Conservation (phyloP, 2,329 filamentous ascomycete species). For the Fusarium longipes region DNA sequence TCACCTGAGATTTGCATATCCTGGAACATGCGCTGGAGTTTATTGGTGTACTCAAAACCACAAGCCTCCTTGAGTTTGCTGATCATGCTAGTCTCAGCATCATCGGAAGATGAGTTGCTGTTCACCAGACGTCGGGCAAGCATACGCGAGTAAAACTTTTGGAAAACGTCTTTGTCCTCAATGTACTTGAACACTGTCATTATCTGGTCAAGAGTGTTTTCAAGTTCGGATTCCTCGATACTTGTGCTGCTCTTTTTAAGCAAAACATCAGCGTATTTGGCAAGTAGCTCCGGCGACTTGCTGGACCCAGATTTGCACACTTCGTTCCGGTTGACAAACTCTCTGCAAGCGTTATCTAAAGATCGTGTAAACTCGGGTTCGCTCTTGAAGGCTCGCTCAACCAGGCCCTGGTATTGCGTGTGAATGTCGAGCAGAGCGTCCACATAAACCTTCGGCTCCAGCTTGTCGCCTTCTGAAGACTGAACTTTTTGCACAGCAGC, state of each 20-base stretch:
- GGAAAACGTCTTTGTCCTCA: conserved; percentile 99
- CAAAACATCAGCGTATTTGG: conserved; percentile 93
- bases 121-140: conserved; percentile 94
- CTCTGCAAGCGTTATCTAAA: conserved; percentile 94
- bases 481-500: conserved; percentile 92
- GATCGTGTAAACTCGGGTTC: conserved; percentile 97
- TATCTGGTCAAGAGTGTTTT: conserved; percentile 87
- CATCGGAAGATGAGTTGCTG: conserved; percentile 93
- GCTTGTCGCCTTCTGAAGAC: conserved; percentile 82
- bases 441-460: conserved; percentile 97
- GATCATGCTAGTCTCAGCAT: conserved; percentile 99
- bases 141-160: conserved; percentile 99
- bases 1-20: conserved; percentile 99
- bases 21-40: conserved; percentile 99
- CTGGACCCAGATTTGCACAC: conserved; percentile 94
- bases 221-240: conserved; percentile 92
- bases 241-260: conserved; percentile 93
- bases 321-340: conserved; percentile 98
- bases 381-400: conserved; percentile 91
- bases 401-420: conserved; percentile 89
- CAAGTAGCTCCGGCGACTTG: conserved; percentile 92
- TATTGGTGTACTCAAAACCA: conserved; percentile 99
- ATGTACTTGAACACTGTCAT: conserved; percentile 99
- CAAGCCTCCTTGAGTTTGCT: conserved; percentile 98
- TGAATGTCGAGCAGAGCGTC: conserved; percentile 95